phyloP scores from a whole-genome alignment of 495 filamentous ascomycete species.

The Neurospora hispaniola region DNA sequence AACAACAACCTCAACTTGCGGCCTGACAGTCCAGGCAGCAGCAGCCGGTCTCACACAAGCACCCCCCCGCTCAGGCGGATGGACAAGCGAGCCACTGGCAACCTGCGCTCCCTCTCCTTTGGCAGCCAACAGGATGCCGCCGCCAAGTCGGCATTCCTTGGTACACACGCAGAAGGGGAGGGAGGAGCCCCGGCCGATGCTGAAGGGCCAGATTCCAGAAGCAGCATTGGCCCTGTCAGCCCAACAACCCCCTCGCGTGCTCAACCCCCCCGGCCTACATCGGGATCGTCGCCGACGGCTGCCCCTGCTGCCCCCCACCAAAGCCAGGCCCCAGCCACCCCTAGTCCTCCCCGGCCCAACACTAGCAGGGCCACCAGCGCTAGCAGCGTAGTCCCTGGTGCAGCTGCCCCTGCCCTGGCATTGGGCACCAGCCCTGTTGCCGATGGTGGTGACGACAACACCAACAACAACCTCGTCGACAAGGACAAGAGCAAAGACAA shows the following conservation, averaged over 20 bases:
- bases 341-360: not conserved
- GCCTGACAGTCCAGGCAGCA: constrained; percentile 43
- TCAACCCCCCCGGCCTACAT: not conserved
- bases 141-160: constrained; percentile 10
- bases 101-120: constrained; percentile 63
- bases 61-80: constrained; percentile 62
- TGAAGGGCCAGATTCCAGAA: not conserved
- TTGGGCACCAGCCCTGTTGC: constrained; percentile 31
- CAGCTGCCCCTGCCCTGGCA: constrained; percentile 16
- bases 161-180: not conserved
- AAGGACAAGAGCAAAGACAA: not conserved
- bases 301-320: not conserved
- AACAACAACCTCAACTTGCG: constrained; percentile 24
- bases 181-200: not conserved
- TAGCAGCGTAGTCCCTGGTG: constrained; percentile 4
- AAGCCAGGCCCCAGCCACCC: constrained; percentile 26
- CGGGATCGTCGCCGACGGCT: not conserved
- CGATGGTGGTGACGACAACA: constrained; percentile 36
- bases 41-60: constrained; percentile 29
- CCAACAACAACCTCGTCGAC: constrained; percentile 28
- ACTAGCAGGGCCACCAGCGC: constrained; percentile 5
- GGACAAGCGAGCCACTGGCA: constrained; percentile 65
- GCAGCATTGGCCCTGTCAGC: not conserved
- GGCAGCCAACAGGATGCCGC: constrained; percentile 36
- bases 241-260: not conserved